Percentiles rank a stretch among this genome's conserved stretches.
phyloP scores from a whole-genome alignment of 2,329 filamentous ascomycete species.

The Colletotrichum incanum region DNA sequence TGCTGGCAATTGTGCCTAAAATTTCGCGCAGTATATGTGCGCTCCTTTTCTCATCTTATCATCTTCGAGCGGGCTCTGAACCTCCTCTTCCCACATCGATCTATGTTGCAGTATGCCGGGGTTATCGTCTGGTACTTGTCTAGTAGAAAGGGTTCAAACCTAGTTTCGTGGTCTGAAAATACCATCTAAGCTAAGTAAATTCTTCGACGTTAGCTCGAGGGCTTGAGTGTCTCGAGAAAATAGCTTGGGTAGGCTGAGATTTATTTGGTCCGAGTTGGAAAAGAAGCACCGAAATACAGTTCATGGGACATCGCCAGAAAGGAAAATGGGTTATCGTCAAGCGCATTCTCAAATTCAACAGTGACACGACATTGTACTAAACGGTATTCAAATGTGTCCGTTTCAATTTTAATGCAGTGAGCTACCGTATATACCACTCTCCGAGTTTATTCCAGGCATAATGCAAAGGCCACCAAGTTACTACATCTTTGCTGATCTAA shows the following conservation, averaged over 20 bases:
- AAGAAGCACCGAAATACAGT: not conserved
- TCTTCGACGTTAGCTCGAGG: not conserved
- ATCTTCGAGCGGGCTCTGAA: too few species aligned
- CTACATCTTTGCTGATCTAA: not conserved
- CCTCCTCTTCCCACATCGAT: too few species aligned
- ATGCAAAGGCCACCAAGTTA: not conserved
- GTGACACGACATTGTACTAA: not conserved
- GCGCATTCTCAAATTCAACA: accelerated
- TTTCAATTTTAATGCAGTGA: not conserved
- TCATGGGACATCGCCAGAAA: not conserved
- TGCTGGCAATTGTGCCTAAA: accelerated
- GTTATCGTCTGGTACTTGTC: not conserved
- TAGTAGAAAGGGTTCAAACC: not conserved
- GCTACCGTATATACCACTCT: slow-evolving; percentile 15
- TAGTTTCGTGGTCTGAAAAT: not conserved
- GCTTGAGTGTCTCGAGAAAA: not conserved
- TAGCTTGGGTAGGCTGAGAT: not conserved
- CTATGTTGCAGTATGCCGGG: too few species aligned
- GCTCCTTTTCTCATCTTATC: too few species aligned
- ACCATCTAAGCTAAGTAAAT: not conserved
- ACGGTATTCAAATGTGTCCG: not conserved
- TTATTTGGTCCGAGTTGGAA: not conserved
- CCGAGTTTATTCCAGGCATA: not conserved
- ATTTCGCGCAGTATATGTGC: too few species aligned
- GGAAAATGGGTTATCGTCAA: not conserved